Base-by-base conservation (phyloP, 192 early-diverging fungal species). In the Entomortierella chlamydospora region DNA sequence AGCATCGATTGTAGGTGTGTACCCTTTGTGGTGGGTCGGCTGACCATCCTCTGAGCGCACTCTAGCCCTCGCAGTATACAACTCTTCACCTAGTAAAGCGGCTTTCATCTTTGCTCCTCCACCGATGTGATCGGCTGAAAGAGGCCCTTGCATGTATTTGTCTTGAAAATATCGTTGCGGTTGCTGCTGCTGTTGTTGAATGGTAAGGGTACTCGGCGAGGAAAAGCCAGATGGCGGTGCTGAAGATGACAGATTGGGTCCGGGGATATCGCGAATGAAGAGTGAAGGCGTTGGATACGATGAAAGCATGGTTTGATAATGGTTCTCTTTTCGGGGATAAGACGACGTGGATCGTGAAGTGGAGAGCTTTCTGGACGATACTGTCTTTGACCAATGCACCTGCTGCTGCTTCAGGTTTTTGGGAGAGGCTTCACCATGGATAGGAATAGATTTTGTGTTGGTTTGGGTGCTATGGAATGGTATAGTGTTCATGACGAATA, bases 221-320 rank as follows among this genome's bases (percentile, higher is more conserved):
- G 52, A 6, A 20, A 42, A 31, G 29, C 65, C 26, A 13, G 68
- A 47, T 28, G 62, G 33, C 6, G 57, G 34, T 13, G 58, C 43
- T 1, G 72, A 65, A 17, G 67, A 70, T 34, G 68, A 25, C 12
- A 59, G 41, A 45, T 42, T 45, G 0, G 55, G 31, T 12, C 39
- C 62, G 4, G 67, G 76, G 26, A 73, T 64, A 57, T 79, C 76
- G 15, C 67, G 76, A 50, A 79, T 79, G 17, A 52, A 70, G 12
- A 79, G 68, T 10, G 76, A 79, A 18, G 68, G 76, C 10, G 68
- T 45, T 9, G 76, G 62, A 58, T 70, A 70, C 2, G 63, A 65
- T 4, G 73, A 77, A 29, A 79, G 63, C 42, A 70, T 70, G 57
- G 45, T 65, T 49, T 79, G 76, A 39, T 66, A 70, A 22, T 65